phyloP scores from a whole-genome alignment of 2,329 filamentous ascomycete genomes.

The Chaetothyriales sp. region DNA sequence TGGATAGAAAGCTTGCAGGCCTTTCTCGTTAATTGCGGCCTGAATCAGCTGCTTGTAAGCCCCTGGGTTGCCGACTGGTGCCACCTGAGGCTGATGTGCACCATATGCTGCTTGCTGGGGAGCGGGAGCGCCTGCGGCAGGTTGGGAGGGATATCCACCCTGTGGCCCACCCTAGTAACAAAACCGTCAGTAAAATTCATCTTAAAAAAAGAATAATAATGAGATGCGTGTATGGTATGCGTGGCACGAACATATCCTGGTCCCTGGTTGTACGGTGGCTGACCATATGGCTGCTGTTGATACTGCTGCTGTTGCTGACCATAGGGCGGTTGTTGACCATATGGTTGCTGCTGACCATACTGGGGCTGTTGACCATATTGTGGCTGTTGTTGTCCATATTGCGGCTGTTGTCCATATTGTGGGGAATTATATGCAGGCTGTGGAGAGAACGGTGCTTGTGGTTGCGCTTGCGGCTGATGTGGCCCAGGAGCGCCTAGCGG shows the following conservation, averaged over 20 bases:
- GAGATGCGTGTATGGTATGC: slow-evolving; percentile 6
- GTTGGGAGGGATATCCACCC: slow-evolving; percentile 12
- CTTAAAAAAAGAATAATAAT: not conserved
- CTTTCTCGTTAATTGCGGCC: slow-evolving; percentile 44
- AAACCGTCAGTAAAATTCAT: not conserved
- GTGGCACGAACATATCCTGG: slow-evolving; percentile 20
- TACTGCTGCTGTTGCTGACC: slow-evolving; percentile 10
- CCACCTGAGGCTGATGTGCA: slow-evolving; percentile 16
- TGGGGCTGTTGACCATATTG: slow-evolving; percentile 16
- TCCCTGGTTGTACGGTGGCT: slow-evolving; percentile 23
- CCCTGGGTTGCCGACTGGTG: slow-evolving; percentile 33
- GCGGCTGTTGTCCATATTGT: slow-evolving; percentile 6
- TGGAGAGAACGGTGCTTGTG: slow-evolving; percentile 13
- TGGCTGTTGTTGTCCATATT: slow-evolving; percentile 24
- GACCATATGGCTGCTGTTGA: slow-evolving; percentile 19
- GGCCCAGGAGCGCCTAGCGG: slow-evolving; percentile 12
- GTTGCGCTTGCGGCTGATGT: slow-evolving; percentile 11
- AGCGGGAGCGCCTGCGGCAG: slow-evolving; percentile 15
- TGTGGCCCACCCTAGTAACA: slow-evolving; percentile 19
- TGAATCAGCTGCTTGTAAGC: slow-evolving; percentile 44
- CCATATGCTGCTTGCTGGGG: slow-evolving; percentile 18
- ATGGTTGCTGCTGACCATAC: slow-evolving; percentile 6
- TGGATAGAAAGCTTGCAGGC: slow-evolving; percentile 43
- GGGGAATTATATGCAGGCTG: slow-evolving; percentile 20
- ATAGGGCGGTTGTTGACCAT: slow-evolving; percentile 12